Evolutionary conservation across 306 rosid genomes (phyloP), one percentile per base, ranked within the genome.

Genomic region (Urtica urens): DNA sequence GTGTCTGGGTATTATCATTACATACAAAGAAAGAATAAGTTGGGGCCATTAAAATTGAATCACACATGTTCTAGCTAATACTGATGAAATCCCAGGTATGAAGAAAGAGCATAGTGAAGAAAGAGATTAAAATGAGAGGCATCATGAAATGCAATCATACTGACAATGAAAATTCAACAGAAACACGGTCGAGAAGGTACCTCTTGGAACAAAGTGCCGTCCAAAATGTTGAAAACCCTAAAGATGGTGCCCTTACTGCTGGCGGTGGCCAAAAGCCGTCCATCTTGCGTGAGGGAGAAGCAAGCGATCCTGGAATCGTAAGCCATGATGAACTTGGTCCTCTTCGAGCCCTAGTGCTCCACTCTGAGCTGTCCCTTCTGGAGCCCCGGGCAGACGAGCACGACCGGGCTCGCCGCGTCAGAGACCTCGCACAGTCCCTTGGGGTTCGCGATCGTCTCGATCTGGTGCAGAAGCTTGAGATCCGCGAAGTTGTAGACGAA

Each of bases 301-400:
- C 76, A 73, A 0, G 95, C 78, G 3, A 86, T 73, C 38, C 71
- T 57, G 3, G 88, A 86, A 54, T 81, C 70, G n/a, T 86, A 93
- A 0, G 93, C 93, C 77, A 43, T 60, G 3, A 86, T 69, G 38
- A 71, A 81, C 62, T 78, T 86, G 26, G 86, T 81, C 64, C 83
- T 67, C 74, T 74, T 78, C 1, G 85, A 60, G 19, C 74, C 80
- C 23, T 72, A 86, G 66, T 69, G 78, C 38, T 86, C 95, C 18
- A 86, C 75, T 64, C 95, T 76, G 29, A 78, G 59, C 51, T 86
- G 93, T 18, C 93, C 95, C 66, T 78, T 86, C 56, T 76, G 86
- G 59, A 86, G 56, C 1, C 95, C 95, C 3, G 88, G 93, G 28
- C 93, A 81, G 0, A 66, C 93, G 50, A 86, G 60, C 5, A 86